Base-by-base conservation (phyloP, 306 rosid genomes). In the Rosa rugosa region DNA sequence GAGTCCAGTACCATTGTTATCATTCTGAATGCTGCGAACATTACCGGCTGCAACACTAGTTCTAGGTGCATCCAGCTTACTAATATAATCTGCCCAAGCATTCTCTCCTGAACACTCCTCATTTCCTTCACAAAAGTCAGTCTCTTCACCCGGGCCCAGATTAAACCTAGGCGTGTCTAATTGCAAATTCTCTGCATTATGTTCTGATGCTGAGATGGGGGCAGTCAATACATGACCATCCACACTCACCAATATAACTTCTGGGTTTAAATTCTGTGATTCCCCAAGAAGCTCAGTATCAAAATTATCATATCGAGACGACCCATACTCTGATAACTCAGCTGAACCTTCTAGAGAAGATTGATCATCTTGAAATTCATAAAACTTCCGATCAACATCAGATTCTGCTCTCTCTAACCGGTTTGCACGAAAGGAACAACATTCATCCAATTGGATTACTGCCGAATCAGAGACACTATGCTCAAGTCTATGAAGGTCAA, bases 151-250 rank as follows among this genome's bases (percentile, higher is more conserved):
- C 0, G 97, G 99, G 42, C 97, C 99, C 34, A 91, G 85, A 90
- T 95, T 97, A 80, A 95, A 92, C 63, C 90, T 95, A 72, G 99
- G 97, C 31, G 87, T 95, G 83, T 80, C 87, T 86, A 92, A 86
- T 70, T 90, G 90, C 85, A 95, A 77, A 78, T 87, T 84, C 77
- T 91, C 97, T 10, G 85, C 71, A 75, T 82, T 81, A 80, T 89
- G 86, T 84, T 93, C 99, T 8, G 91, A 80, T 81, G 89, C 89
- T 53, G 90, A 86, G 78, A 96, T 93, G 53, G 98, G 99, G 41
- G 98, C 99, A 8, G 83, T 93, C 83, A 96, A 80, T 71, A 96
- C 81, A 75, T 84, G 96, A 64, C 99, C 99, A 82, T 96, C 99
- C 69, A 93, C 98, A 84, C 99, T 93, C 47, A 96, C 93, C 90